A percentile compares a stretch with the other conserved stretches of the same genome.
These are phyloP conservation scores for Adansonia grandidieri DNA, from an alignment of 441 rosid species.

Conservation along the genomic window DNA sequence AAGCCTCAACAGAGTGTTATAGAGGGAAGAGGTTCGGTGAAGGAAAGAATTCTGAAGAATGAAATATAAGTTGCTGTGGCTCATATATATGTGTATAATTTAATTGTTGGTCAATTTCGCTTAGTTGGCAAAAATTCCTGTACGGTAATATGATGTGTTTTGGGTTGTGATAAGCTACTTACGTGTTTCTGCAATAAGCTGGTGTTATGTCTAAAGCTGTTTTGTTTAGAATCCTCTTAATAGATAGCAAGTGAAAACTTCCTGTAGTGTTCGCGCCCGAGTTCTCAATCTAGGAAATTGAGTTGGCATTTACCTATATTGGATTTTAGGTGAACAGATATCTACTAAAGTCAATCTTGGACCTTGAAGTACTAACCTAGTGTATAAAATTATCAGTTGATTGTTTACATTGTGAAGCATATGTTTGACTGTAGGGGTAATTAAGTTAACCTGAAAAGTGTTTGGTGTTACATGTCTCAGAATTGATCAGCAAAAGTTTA, in stretches of 20 bases:
- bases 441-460: slow-evolving; percentile 18
- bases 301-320: slow-evolving; percentile 14
- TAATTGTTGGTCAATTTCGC: no score
- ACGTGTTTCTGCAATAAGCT: neutral
- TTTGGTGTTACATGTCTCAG: slow-evolving; percentile 20
- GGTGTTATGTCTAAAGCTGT: neutral
- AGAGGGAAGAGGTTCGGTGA: neutral
- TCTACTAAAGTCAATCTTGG: neutral
- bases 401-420: neutral
- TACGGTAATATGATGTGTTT: neutral
- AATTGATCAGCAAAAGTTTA: slow-evolving; percentile 13
- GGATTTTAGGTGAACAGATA: neutral
- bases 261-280: neutral
- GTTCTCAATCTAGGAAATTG: slow-evolving; percentile 5
- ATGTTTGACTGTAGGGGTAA: neutral
- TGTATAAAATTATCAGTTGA: neutral
- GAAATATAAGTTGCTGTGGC: neutral
- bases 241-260: neutral
- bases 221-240: slow-evolving; percentile 2
- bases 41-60: slow-evolving; percentile 7
- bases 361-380: neutral
- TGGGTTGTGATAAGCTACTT: neutral
- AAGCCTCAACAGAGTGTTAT: neutral
- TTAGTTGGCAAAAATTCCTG: neutral
- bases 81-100: neutral